Base-by-base conservation (phyloP, 208 protist genomes). In the Trypanosoma platydactyli region DNA sequence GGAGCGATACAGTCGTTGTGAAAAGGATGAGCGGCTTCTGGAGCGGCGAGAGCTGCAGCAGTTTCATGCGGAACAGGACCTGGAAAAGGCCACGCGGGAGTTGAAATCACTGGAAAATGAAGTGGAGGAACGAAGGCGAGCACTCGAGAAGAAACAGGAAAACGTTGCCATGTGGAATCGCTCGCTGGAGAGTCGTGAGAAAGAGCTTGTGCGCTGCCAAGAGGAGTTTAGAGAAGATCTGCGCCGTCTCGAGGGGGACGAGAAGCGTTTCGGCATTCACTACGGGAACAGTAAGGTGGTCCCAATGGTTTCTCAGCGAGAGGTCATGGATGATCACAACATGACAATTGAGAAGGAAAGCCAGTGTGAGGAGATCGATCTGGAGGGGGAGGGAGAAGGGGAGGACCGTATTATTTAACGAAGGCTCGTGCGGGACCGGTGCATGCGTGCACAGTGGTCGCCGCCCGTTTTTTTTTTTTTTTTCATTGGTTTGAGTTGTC, bases 271-370 rank as follows among this genome's bases (percentile, higher is more conserved):
- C n/a, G 89, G 89, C 38, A 87, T 94, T 42, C 55, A 68, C 41
- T 63, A 74, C 27, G 52, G 51, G 40, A 61, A 27, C 68, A 68
- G 35, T 48, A 65, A 62, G 15, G 71, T 88, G 22, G 69, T 68
- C 0, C 82, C 84, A 0, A 65, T 76, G 25, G 80, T 95, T 20
- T 95, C 90, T 5, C 87, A 89, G 61, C 77, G 87, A 0, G 83
- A 80, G 7, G 76, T 95, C 9, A 93, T 95, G 90, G 90, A 95
- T 61, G 87, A 95, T 51, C 64, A 92, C 54, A 86, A 92, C 68
- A 95, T 95, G 90, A 81, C 78, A 33, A 95, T 95, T 61, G 79
- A 91, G n/a, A 81, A 83, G 40, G 90, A 95, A 57, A 77, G 70
- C 22, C 74, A 83, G 20, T 79, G 82, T 27, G 90, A 93, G 44